Evolutionary conservation across 75 land plant species (phyloP).

Genomic region (Pseudotsuga menziesii): DNA sequence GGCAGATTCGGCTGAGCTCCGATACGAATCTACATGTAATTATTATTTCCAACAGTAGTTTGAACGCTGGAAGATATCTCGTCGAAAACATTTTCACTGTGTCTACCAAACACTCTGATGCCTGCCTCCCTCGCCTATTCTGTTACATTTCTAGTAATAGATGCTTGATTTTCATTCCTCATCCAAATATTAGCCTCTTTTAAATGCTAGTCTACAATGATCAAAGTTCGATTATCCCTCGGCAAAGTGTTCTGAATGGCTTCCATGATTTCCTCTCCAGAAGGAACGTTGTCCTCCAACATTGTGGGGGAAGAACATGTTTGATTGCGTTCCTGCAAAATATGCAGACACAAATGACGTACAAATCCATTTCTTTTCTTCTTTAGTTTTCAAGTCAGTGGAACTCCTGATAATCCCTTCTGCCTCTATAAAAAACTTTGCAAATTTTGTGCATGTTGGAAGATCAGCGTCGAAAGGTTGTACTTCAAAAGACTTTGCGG

Average conservation of each 20-base stretch:
- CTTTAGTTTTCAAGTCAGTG: neutral
- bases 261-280: neutral
- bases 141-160: too few species aligned
- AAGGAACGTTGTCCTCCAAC: neutral
- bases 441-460: neutral
- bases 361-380: neutral
- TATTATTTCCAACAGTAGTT: too few species aligned
- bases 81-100: neutral
- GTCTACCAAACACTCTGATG: constrained; percentile 12
- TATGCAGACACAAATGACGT: neutral
- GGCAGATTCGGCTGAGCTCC: too few species aligned
- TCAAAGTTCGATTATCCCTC: neutral
- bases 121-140: constrained; percentile 8
- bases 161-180: neutral
- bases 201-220: neutral
- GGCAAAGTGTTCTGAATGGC: constrained; percentile 13
- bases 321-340: neutral
- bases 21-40: too few species aligned
- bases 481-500: neutral
- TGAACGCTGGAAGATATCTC: neutral
- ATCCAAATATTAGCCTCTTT: neutral
- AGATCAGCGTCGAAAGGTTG: neutral
- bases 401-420: neutral
- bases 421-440: neutral
- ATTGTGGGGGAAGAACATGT: neutral